Base-by-base conservation (phyloP, 2,329 filamentous ascomycete species). In the Grosmannia penicillata region DNA sequence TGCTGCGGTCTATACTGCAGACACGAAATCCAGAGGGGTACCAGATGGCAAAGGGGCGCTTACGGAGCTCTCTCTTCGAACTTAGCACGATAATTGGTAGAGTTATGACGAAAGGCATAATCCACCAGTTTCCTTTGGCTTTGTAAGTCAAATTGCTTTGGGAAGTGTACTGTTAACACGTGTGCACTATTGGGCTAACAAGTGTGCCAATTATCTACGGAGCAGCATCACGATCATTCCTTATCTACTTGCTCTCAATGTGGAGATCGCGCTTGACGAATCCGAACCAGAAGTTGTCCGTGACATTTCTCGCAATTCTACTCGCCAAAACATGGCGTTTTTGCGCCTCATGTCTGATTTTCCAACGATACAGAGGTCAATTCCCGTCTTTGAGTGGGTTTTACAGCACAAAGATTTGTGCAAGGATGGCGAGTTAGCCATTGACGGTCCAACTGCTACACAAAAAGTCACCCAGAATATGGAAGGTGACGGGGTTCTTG, bases 351-450 rank as follows among this genome's bases (percentile, higher is more conserved):
- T 36, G 25, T 24, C 27, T 6, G 21, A 11, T 14, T 37, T 37
- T 11, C 35, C 35, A 19, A 18, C 21, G 3, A 24, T 37, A n/a
- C 26, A 37, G 15, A 27, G 27, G 8, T 14, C 19, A 2, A 31
- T 37, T 8, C 27, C 35, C 10, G 35, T 37, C 9, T 37, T 37
- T 19, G 35, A 37, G 15, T 37, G 35, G 35, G 35, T 31, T 4
- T 15, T 37, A 6, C 27, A 30, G 8, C 35, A 37, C 7, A 30
- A 25, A 15, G 9, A 27, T 17, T 22, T 36, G 6, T 5, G 10
- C 33, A 17, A n/a, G n/a, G 21, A 4, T 3, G 27, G 18, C 10
- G n/a, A 8, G n/a, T n/a, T 21, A 13, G 3, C 11, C n/a, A 2
- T 23, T 4, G 19, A 7, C 8, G 31, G 14, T 6, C 13, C 15